phyloP scores from a whole-genome alignment of 1,139 yeast genomes.

The Suhomyces maxii region DNA sequence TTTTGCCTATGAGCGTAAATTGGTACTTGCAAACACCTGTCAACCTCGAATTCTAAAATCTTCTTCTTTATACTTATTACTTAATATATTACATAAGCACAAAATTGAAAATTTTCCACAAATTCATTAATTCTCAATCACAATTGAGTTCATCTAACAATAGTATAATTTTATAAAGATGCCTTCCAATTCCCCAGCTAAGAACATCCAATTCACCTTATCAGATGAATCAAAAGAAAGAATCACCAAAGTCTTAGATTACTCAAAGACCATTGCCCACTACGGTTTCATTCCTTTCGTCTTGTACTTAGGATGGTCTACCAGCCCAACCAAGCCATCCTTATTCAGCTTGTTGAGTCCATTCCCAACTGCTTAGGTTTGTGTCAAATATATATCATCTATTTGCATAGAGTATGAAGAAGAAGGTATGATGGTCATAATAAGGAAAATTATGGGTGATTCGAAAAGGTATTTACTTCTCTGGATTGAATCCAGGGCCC shows the following conservation, averaged over 20 bases:
- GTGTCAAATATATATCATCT: neutral
- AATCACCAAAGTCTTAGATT: slow-evolving; percentile 74
- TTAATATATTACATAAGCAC: neutral
- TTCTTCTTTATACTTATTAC: neutral
- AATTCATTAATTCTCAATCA: neutral
- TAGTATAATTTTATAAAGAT: neutral
- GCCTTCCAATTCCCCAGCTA: slow-evolving; percentile 13
- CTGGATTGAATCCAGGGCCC: no score
- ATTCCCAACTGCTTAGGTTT: slow-evolving; percentile 67
- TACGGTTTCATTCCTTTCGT: slow-evolving; percentile 97
- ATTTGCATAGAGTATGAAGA: neutral
- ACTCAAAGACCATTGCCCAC: slow-evolving; percentile 86
- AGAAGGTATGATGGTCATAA: neutral
- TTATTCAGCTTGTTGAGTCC: slow-evolving; percentile 72
- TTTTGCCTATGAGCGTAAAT: no score
- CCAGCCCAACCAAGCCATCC: slow-evolving; percentile 82
- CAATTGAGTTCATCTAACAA: neutral
- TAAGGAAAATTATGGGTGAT: neutral
- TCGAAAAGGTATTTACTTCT: neutral
- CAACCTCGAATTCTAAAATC: no score
- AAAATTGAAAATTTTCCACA: slow-evolving; percentile 6
- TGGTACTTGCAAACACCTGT: no score
- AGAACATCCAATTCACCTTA: slow-evolving; percentile 40
- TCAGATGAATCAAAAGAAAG: slow-evolving; percentile 86
- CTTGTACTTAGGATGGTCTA: slow-evolving; percentile 89